Conservation (phyloP, 2,329 filamentous ascomycete species). For the Hypoxylon sp. region DNA sequence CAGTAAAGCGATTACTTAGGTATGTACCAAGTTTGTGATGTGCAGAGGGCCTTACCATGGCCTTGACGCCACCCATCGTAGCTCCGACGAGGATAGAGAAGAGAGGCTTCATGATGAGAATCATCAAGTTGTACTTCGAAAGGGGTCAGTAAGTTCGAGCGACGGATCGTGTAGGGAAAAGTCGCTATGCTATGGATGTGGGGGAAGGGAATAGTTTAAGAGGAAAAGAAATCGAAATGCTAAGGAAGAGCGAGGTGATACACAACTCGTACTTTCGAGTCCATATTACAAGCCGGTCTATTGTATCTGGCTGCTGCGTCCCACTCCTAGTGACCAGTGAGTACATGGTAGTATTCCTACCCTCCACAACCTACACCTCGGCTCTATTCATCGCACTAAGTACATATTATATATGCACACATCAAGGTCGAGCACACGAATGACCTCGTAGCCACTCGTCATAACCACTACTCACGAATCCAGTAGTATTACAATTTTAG, state of each 20-base stretch:
- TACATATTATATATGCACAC: too few species aligned
- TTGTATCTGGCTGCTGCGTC: too few species aligned
- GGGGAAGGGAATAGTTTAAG: too few species aligned
- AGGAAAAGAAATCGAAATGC: background rate
- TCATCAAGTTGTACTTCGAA: background rate
- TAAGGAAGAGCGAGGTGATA: background rate
- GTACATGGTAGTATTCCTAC: too few species aligned
- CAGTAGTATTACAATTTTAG: too few species aligned
- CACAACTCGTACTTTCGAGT: too few species aligned
- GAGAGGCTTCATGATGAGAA: constrained; percentile 17
- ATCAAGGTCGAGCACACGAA: too few species aligned
- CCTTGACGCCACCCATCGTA: background rate
- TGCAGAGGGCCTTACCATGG: constrained; percentile 7
- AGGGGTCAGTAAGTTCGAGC: background rate
- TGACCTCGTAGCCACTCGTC: too few species aligned
- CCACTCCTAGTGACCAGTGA: too few species aligned
- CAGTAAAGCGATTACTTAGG: background rate
- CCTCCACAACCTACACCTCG: background rate
- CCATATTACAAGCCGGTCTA: too few species aligned
- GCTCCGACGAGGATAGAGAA: constrained; percentile 15
- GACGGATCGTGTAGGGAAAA: background rate
- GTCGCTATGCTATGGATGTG: background rate
- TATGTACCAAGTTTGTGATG: background rate
- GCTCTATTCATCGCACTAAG: background rate
- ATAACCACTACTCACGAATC: too few species aligned